Conservation (phyloP, 805 yeast species). For the Metschnikowia lunata region DNA sequence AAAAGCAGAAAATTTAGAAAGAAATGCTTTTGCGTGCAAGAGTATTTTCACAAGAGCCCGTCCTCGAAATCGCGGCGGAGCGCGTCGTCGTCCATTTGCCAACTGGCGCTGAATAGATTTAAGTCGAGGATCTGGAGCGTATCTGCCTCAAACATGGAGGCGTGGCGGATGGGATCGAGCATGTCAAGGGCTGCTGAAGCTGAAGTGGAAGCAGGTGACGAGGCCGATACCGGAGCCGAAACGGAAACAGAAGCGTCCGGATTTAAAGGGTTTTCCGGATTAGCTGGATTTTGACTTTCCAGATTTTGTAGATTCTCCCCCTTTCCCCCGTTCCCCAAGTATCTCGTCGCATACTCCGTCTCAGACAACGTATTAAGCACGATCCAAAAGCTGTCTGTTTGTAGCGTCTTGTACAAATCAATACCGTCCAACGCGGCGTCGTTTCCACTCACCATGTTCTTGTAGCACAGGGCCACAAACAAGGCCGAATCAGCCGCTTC, state of each 20-base stretch:
- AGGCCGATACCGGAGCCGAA: too few species aligned
- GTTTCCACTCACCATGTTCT: constrained; percentile 5
- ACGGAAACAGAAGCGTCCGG: too few species aligned
- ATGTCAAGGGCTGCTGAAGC: not conserved
- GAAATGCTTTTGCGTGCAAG: too few species aligned
- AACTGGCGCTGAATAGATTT: constrained; percentile 10
- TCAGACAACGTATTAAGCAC: constrained; percentile 11
- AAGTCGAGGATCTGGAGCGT: constrained; percentile 11
- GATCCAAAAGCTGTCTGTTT: constrained; percentile 19
- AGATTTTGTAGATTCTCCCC: not conserved
- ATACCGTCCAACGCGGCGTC: constrained; percentile 10
- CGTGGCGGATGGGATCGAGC: not conserved
- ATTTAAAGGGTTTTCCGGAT: not conserved
- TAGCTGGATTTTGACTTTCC: not conserved
- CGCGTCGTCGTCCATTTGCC: constrained; percentile 11
- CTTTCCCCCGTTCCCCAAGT: not conserved
- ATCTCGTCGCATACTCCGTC: constrained; percentile 8
- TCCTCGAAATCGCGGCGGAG: not conserved
- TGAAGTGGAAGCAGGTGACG: too few species aligned
- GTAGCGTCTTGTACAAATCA: constrained; percentile 16
- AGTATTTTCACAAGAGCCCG: too few species aligned
- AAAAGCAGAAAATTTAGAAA: too few species aligned
- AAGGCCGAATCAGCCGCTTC: not conserved
- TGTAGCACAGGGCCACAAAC: constrained; percentile 9
- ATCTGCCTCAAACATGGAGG: constrained; percentile 2